Evolutionary conservation across 257 asterid genomes (phyloP), one percentile per base, ranked within the genome.

Genomic region (Marsdenia floribunda): DNA sequence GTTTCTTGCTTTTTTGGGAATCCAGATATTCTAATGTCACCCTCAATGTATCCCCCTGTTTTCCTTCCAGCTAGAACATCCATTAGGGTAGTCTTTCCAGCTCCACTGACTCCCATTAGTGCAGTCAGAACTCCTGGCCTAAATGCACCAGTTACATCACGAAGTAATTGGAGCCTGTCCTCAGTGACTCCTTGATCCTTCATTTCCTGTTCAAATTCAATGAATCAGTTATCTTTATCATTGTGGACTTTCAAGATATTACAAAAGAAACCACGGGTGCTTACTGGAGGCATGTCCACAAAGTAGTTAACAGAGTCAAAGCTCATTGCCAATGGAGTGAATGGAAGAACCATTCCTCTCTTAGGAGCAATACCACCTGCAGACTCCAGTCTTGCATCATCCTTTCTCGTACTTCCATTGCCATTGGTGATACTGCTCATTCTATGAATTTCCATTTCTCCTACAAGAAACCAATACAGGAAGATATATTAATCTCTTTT

Each of bases 81-180:
- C 96, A 90, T 86, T 37, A 90, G 79, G 2, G 93, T 90, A 4
- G 96, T 89, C 80, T 89, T 89, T 71, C 96, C 96, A 33, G 96
- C 96, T 76, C 96, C 96, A 72, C 96, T 89, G 67, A 90, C 87
- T 79, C 96, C 96, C 91, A 88, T 88, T 61, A 90, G 38, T 9
- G 96, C 93, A 53, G 96, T 90, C 83, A 90, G 68, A 71, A 90
- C 89, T 64, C 96, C 90, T 12, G 96, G 92, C 88, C 91, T 86
- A 57, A 88, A 90, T 70, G 91, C 82, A 61, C 96, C 91, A 13
- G 91, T 90, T 21, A 90, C 80, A 24, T 74, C 90, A 40, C 83
- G 64, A 11, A 90, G 90, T 71, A 90, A 61, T 63, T 84, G 96
- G 76, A 90, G 87, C 78, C 69, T 87, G 71, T 84, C 90, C 71